A percentile compares a stretch with the other conserved stretches of the same genome.
Conservation (phyloP, 805 yeast species). For the Saccharomycopsis sp. region DNA sequence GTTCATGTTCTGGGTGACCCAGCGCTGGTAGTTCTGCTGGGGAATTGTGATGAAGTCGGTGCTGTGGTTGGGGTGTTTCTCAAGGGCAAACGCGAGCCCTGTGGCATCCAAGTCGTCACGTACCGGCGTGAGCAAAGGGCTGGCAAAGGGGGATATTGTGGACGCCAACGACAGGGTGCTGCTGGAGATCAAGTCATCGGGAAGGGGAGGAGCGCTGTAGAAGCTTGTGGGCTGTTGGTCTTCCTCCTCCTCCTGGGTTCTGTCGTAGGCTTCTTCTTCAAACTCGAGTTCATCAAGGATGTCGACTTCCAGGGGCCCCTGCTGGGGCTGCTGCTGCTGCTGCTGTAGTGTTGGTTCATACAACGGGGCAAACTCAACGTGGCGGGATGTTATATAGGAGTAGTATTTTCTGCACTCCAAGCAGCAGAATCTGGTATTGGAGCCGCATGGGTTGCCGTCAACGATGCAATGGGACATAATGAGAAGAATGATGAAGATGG, state of each 20-base stretch:
- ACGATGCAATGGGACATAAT: conserved; percentile 17
- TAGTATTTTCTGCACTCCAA: conserved; percentile 18
- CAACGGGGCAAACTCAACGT: background rate
- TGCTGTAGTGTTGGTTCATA: background rate
- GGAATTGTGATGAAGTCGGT: no score
- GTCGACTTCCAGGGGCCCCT: conserved; percentile 3
- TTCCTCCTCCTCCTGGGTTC: conserved; percentile 1
- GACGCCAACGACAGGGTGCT: conserved; percentile 1
- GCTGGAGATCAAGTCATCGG: background rate
- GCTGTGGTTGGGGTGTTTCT: conserved; percentile 3
- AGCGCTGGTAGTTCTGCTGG: conserved; percentile 17
- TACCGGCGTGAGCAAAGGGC: conserved; percentile 16
- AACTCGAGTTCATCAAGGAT: conserved; percentile 17
- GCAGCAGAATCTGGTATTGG: conserved; percentile 17
- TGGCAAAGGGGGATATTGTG: conserved; percentile 10
- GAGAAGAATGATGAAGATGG: no score
- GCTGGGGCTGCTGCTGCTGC: conserved; percentile 1
- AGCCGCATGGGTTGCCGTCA: conserved; percentile 19
- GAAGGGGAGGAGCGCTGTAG: no score
- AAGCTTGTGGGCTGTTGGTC: no score
- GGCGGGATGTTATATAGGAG: conserved; percentile 10
- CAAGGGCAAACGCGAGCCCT: background rate
- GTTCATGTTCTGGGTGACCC: conserved; percentile 16
- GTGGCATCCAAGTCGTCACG: background rate
- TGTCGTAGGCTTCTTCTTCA: conserved; percentile 16